These are phyloP conservation scores for Hsuehochloa calcarea DNA, from an alignment of 176 grass and related monocot species.

Conservation along the genomic window DNA sequence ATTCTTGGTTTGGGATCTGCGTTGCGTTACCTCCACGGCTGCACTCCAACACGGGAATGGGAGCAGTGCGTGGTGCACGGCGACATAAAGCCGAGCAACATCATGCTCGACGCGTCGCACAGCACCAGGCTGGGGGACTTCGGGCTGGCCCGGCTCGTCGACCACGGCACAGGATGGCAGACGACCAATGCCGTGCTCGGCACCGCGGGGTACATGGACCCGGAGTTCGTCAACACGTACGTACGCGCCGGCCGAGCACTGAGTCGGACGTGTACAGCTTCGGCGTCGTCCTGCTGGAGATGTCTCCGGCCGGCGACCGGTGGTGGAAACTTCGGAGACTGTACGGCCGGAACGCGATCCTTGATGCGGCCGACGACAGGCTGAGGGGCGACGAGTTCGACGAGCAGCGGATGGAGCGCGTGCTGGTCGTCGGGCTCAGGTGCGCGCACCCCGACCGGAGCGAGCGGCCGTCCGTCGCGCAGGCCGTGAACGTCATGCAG, in stretches of 20 bases:
- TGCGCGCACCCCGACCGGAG: too few species aligned
- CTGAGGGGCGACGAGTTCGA: too few species aligned
- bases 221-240: background rate
- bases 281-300: conserved; percentile 7
- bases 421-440: too few species aligned
- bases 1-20: background rate
- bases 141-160: background rate
- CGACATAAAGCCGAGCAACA: conserved; percentile 24
- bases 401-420: too few species aligned
- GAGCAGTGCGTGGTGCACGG: background rate
- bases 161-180: background rate
- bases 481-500: too few species aligned
- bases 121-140: background rate
- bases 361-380: too few species aligned
- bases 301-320: background rate
- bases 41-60: background rate
- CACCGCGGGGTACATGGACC: conserved; percentile 8
- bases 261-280: conserved; percentile 13
- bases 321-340: too few species aligned
- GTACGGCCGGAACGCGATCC: too few species aligned
- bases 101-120: conserved; percentile 1
- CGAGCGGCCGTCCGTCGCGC: too few species aligned
- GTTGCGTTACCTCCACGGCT: background rate
- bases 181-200: background rate
- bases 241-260: background rate